phyloP scores from a whole-genome alignment of 2,329 filamentous ascomycete genomes.

The Cryphonectria parasitica region DNA sequence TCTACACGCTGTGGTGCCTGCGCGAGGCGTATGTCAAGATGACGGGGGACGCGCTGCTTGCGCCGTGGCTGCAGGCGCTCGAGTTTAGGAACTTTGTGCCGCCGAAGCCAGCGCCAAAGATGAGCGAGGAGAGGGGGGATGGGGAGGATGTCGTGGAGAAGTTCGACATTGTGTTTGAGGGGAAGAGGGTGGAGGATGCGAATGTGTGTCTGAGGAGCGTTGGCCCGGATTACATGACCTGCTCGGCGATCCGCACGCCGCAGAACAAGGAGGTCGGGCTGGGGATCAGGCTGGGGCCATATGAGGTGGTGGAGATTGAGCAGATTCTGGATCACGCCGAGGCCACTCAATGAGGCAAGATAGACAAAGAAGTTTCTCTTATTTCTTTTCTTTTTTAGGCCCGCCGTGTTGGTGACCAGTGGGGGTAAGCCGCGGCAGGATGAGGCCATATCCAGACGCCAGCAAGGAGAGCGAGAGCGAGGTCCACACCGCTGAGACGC shows the following conservation, averaged over 20 bases:
- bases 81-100: conserved; percentile 69
- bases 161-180: conserved; percentile 46
- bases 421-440: neutral
- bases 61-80: conserved; percentile 70
- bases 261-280: conserved; percentile 43
- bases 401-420: neutral
- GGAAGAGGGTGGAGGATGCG: conserved; percentile 44
- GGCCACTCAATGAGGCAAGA: conserved; percentile 29
- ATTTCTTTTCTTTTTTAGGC: neutral
- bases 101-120: conserved; percentile 44
- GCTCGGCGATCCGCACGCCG: conserved; percentile 53
- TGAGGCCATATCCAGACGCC: conserved; percentile 6
- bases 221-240: conserved; percentile 58
- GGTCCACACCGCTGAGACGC: neutral
- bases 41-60: conserved; percentile 76
- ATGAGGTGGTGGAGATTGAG: conserved; percentile 49
- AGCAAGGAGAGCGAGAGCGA: neutral
- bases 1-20: conserved; percentile 79
- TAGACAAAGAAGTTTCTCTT: neutral
- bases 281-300: conserved; percentile 45
- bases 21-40: conserved; percentile 85
- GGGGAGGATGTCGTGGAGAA: conserved; percentile 40
- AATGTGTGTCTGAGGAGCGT: conserved; percentile 50
- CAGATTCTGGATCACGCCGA: conserved; percentile 52
- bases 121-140: conserved; percentile 33